Evolutionary conservation across 331 rosid species (phyloP), one percentile per base, ranked within the genome.

Genomic region (Pyrus hybrid): DNA sequence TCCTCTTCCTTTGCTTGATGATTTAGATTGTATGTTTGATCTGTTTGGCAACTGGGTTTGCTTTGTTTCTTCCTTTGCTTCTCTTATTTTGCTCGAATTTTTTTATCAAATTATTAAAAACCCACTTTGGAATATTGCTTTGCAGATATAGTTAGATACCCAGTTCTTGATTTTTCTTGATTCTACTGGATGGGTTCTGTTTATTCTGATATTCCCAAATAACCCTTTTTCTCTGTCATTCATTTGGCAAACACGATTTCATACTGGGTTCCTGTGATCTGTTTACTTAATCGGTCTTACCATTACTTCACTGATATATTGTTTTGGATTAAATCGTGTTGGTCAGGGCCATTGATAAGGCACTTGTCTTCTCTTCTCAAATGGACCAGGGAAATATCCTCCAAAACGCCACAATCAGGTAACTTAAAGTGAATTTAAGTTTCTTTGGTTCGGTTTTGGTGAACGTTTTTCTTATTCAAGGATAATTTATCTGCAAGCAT

Each of bases 311-410:
- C 29, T 71, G 18, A 47, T 61, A 60, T 51, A 58, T 80, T 71
- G 26, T 54, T 49, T 74, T 79, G 18, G 69, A 33, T 51, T 60
- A 70, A 49, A 68, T 72, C 75, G 13, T 83, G 73, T 76, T 76
- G 61, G 73, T 79, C 87, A 94, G 99, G 97, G 33, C 96, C 96
- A 35, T 81, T 94, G 91, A 81, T 90, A 64, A 94, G 80, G 71
- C 99, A 90, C 75, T 26, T 94, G 51, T 82, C 95, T 69, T 87
- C 96, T 63, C 85, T 91, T 62, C 84, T 91, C 76, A 91, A 86
- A 76, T 92, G 99, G 99, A 94, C 93, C 66, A 82, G 96, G 85
- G 83, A 97, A 56, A 80, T 97, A 57, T 73, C 91, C 68, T 78
- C 97, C 72, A 92, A 85, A 85, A 63, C 84, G 47, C 88, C 95